Evolutionary conservation across 129 eudicot genomes (phyloP), one percentile per base, ranked within the genome.

Genomic region (Centella asiatica): DNA sequence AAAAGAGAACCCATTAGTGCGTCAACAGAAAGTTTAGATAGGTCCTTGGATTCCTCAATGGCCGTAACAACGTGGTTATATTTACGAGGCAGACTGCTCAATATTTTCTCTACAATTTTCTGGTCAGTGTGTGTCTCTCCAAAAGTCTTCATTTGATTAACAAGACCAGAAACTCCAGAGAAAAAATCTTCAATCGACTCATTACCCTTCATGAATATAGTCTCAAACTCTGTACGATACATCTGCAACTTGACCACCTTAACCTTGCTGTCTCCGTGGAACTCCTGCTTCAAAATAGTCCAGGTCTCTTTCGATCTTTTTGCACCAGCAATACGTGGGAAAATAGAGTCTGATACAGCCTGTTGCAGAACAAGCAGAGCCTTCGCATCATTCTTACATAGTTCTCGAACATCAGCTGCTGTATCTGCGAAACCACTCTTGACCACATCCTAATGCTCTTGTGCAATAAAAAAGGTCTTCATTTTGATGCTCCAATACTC

Each of bases 41-140:
- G 31, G 25, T 69, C 67, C 22, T 55, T 58, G 1, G 58, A 58
- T 24, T 69, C 74, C 36, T 59, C 60, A 1, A 69, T 69, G 0
- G 51, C 67, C 2, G 58, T 55, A n/a, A 67, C 58, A 1, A 47
- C 66, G 24, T 59, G 66, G 22, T 69, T 66, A n/a, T 29, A 69
- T 2, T 36, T 57, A 1, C 34, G 0, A 14, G 67, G 48, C 0
- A 69, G 40, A 19, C 66, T 69, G 4, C 66, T 15, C 9, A 69
- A 48, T 22, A 52, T 0, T 0, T 0, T 53, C n/a, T 20, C 25
- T 5, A 48, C 27, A 0, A 48, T 24, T 23, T 48, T 48, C 12
- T 47, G 52, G n/a, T 47, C 24, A 47, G 20, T 15, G 8, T 19
- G 0, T 6, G 27, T 49, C 12, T 49, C 55, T 5, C 27, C 55